Percentiles rank a stretch among this genome's conserved stretches.
These are phyloP conservation scores for Vanrija sp. DNA, from an alignment of 1,284 basidiomycete species.

Conservation along the genomic window DNA sequence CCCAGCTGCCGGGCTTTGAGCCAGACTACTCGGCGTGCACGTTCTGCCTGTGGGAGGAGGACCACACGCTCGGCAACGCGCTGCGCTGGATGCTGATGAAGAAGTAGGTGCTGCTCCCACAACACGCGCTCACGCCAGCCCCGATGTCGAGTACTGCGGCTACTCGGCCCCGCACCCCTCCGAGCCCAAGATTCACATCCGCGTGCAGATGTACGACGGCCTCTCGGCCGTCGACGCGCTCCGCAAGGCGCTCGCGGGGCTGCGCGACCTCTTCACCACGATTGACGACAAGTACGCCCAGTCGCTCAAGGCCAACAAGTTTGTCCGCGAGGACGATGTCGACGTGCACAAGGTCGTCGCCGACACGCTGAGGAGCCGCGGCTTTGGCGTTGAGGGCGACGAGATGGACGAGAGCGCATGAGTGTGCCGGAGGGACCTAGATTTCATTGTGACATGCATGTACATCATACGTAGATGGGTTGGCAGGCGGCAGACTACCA, in stretches of 20 bases:
- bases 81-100: constrained; percentile 99
- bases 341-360: constrained; percentile 44
- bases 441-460: too few species aligned
- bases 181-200: constrained; percentile 90
- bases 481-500: constrained; percentile 16
- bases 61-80: constrained; percentile 92
- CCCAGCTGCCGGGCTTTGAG: constrained; percentile 62
- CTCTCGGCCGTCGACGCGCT: constrained; percentile 75
- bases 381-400: constrained; percentile 26
- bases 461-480: too few species aligned
- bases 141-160: constrained; percentile 98
- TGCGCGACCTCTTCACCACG: constrained; percentile 68
- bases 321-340: constrained; percentile 41
- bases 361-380: constrained; percentile 33
- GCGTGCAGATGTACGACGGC: constrained; percentile 95
- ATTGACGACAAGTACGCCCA: constrained; percentile 63
- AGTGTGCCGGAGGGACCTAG: background rate
- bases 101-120: constrained; percentile 61
- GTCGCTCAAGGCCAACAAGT: constrained; percentile 54
- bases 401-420: constrained; percentile 20
- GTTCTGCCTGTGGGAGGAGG: constrained; percentile 87
- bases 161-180: constrained; percentile 96
- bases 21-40: constrained; percentile 84
- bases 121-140: constrained; percentile 55
- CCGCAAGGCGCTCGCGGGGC: constrained; percentile 65